Base-by-base conservation (phyloP, 208 protist genomes). In the Trypanosoma rangeli region DNA sequence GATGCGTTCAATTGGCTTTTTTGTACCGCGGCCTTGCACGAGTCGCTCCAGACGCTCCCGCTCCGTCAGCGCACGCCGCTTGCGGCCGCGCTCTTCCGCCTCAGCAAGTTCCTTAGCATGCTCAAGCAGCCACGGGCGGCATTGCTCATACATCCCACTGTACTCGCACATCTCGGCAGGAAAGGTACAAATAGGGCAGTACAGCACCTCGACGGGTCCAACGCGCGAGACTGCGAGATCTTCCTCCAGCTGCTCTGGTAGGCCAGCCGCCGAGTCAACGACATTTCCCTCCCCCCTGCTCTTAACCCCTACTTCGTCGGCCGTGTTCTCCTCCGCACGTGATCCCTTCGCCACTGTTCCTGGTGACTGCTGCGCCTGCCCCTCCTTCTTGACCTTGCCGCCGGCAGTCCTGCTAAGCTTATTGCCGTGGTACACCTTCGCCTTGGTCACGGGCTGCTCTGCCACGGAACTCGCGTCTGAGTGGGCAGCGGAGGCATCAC, bases 101-200 rank as follows among this genome's bases (percentile, higher is more conserved):
- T 92, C 89, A 18, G 87, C 91, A 15, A 94, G 80, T 76, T 93
- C 91, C 29, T 85, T 82, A 4, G 89, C 88, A 69, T 96, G 84
- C 65, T 93, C 84, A 20, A 88, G 85, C 55, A 97, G 78, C 91
- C 91, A 96, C 58, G 89, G 89, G 10, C 89, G 85, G 72, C 93
- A 97, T 78, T 96, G 90, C 29, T 97, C 90, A 73, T 94, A 85
- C 81, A 94, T 91, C 13, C 93, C 93, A 64, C 84, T 85, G 78
- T 90, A 97, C 82, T 96, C 93, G 67, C 93, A 97, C 80, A 92
- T 90, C 73, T 97, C 93, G 0, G 90, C 88, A 0, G 93, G 93
- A 46, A 97, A 95, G 39, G 84, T 96, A 77, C 93, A 97, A 28
- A 90, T 84, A 20, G 93, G 91, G 74, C 93, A 97, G 82, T 97